Evolutionary conservation across 768 basidiomycete species (phyloP), one percentile per base, ranked within the genome.

Genomic region (Trametes gibbosa): DNA sequence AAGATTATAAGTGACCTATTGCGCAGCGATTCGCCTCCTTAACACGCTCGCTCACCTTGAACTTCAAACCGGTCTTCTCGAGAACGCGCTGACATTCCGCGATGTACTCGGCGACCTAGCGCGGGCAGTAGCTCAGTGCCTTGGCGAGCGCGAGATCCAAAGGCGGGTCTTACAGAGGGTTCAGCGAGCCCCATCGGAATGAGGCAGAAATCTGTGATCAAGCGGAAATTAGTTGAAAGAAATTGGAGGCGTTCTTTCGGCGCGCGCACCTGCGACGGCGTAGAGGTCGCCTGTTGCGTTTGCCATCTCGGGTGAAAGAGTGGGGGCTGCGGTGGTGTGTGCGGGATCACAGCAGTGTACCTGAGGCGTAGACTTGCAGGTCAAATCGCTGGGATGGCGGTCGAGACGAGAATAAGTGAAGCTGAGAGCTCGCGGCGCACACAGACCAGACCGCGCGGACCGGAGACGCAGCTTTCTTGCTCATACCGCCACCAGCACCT

Each of bases 1-100:
- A 8, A 21, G 7, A 40, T 12, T n/a, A 45, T 48, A 34, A 51
- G 58, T 40, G 14, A 52, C 32, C 23, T 40, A 16, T 10, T 10
- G 29, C 29, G 29, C 27, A 45, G 48, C 45, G 39, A 24, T 10
- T 6, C 10, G 8, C 1, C 27, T 21, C 5, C 14, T 9, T 4
- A 3, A 35, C 21, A 10, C 65, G 29, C 77, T n/a, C 65, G 29
- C 77, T n/a, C 45, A 89, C 92, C 78, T 90, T 87, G 73, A 86
- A 96, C 56, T 81, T 84, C 48, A 98, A 76, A 6, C 94, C 94
- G 0, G 89, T 87, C 71, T 86, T 85, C 67, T 90, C 85, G 41
- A 98, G 84, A 9, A 97, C 79, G 24, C 86, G 78, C 37, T 92
- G 90, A 63, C 92, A 94, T 72, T 92, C 82, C 39, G 90, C 89